Evolutionary conservation across 352 stramenopile species (phyloP), one percentile per base, ranked within the genome.

Genomic region (Pilasporangium apinafurcum): DNA sequence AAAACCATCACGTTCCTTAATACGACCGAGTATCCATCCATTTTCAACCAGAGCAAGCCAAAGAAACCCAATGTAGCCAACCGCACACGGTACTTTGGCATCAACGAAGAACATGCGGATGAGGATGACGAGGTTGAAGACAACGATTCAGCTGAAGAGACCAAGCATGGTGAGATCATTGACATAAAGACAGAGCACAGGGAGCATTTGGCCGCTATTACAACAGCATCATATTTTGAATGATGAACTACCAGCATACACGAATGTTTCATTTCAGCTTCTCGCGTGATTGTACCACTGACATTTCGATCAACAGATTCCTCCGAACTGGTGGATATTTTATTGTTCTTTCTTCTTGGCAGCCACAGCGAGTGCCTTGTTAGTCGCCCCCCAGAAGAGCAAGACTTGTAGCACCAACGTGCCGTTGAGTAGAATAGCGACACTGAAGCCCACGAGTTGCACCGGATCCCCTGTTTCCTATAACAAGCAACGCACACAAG

Each of bases 1-100:
- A 89, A 89, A 53, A 85, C 71, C 16, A 88, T 92, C 50, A 92
- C 77, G 40, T 92, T 92, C 34, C 42, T 92, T 10, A 90, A 92
- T 30, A 62, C 76, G 14, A 29, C 56, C 17, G 61, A 68, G n/a
- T 89, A 77, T 31, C 81, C 81, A 5, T 26, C 59, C 6, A 68
- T 92, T 22, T 90, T 92, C 39, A 68, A 76, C 22, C 76, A 85
- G 44, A 44, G 54, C 5, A 69, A 73, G 45, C 65, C 74, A 0
- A 78, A 71, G 41, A 87, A 86, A 46, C 56, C 64, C 14, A 59
- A 74, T n/a, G 18, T 66, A 65, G 28, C 67, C 55, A 8, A 63
- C 59, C 12, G 56, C 68, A 25, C 49, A 62, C n/a, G n/a, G n/a
- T n/a, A 16, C 59, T 53, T 10, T 42, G 70, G 6, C 51, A 65